Percentiles rank a stretch among this genome's conserved stretches.
Evolutionary conservation across 306 rosid species (phyloP).

Genomic region (Rosa rugosa): DNA sequence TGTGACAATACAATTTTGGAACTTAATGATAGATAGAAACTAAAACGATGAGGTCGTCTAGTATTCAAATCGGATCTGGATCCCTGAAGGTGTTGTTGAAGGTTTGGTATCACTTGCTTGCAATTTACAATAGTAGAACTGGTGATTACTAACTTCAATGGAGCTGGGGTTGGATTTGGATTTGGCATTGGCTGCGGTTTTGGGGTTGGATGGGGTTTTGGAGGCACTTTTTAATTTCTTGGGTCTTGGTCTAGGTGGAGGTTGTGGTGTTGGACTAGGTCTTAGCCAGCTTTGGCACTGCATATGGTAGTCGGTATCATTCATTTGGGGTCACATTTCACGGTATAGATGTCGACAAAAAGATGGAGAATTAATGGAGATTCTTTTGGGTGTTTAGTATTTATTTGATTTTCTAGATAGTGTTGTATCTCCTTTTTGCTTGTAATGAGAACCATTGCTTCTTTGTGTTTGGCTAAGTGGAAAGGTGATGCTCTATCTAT

Average conservation of each 20-base stretch:
- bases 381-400: neutral
- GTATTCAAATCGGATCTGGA: no score
- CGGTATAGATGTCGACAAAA: constrained; percentile 59
- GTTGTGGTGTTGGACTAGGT: constrained; percentile 96
- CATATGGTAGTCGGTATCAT: constrained; percentile 79
- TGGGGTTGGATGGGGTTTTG: constrained; percentile 97
- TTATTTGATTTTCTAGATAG: neutral
- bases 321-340: constrained; percentile 65
- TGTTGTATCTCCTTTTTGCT: neutral
- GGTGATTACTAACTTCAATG: no score
- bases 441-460: neutral
- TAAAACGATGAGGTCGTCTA: no score
- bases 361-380: neutral
- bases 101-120: no score
- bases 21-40: no score
- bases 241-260: constrained; percentile 97
- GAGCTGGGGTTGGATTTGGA: constrained; percentile 26
- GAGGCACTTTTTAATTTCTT: constrained; percentile 91
- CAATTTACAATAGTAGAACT: no score
- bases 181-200: constrained; percentile 95
- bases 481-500: neutral
- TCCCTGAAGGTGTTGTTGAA: no score
- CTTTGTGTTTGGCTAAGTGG: neutral
- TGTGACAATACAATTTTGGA: no score
- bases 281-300: constrained; percentile 96